These are phyloP conservation scores for Punica granatum DNA, from an alignment of 345 rosid species.

Conservation along the genomic window DNA sequence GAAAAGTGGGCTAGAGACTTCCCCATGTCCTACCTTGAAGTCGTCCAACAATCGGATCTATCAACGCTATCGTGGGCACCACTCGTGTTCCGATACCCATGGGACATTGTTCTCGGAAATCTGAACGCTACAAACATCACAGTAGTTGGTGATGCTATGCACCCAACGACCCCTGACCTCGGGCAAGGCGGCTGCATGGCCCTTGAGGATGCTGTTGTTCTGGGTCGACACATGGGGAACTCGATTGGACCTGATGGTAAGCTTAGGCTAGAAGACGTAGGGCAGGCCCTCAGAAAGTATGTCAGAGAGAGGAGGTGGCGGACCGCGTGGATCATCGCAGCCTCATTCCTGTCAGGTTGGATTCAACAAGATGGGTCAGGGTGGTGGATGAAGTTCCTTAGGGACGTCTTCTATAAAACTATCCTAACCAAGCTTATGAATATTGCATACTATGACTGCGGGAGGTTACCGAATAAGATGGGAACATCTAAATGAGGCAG, in stretches of 20 bases:
- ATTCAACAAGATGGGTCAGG: too few species aligned
- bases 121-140: conserved; percentile 25
- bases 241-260: conserved; percentile 7
- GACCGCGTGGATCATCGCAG: conserved; percentile 11
- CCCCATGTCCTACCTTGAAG: conserved; percentile 16
- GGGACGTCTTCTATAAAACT: conserved; percentile 13
- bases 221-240: too few species aligned
- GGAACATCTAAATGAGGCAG: too few species aligned
- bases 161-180: too few species aligned
- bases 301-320: too few species aligned
- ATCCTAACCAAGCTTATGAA: not conserved
- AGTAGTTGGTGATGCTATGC: too few species aligned
- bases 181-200: too few species aligned
- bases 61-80: conserved; percentile 27
- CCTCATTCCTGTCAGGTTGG: conserved; percentile 27
- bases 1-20: conserved; percentile 18
- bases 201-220: too few species aligned
- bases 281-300: conserved; percentile 15
- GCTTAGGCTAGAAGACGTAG: not conserved
- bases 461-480: conserved; percentile 16
- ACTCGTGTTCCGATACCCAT: conserved; percentile 23
- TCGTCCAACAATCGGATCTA: conserved; percentile 17
- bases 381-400: conserved; percentile 21
- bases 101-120: conserved; percentile 25
- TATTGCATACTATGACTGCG: conserved; percentile 21